These are phyloP conservation scores for Cupressus sempervirens DNA, from an alignment of 75 land plant genomes.

Conservation along the genomic window DNA sequence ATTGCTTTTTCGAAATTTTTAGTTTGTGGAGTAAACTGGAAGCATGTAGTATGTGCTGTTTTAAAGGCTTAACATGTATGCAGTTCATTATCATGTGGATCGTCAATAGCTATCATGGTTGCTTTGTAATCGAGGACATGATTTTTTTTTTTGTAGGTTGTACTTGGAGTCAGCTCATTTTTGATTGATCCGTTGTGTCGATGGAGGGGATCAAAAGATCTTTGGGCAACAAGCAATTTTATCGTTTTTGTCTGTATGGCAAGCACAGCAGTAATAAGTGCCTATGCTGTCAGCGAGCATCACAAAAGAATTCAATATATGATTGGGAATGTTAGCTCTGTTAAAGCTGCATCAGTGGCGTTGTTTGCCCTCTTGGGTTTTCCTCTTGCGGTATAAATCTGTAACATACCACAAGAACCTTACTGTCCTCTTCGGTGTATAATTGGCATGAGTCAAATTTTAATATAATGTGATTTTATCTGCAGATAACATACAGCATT, in stretches of 20 bases:
- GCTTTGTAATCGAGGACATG: neutral
- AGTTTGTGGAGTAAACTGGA: constrained; percentile 3
- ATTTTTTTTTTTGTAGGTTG: constrained; percentile 44
- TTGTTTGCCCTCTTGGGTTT: constrained; percentile 89
- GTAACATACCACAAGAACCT: neutral
- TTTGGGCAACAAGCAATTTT: constrained; percentile 97
- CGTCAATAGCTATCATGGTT: neutral
- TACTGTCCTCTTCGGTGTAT: neutral
- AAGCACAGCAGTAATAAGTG: constrained; percentile 69
- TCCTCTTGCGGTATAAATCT: constrained; percentile 75
- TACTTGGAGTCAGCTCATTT: constrained; percentile 82
- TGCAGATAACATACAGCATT: constrained; percentile 77
- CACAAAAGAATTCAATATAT: constrained; percentile 43
- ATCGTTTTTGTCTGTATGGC: constrained; percentile 87
- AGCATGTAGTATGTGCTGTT: neutral
- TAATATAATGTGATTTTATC: neutral
- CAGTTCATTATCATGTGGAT: neutral
- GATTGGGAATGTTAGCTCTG: constrained; percentile 31
- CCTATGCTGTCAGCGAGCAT: constrained; percentile 35
- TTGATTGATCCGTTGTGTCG: constrained; percentile 82
- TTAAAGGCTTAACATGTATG: neutral
- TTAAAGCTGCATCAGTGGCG: constrained; percentile 57
- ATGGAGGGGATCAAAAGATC: constrained; percentile 58
- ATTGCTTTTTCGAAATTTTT: neutral
- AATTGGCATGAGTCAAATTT: neutral